Conservation (phyloP, 768 basidiomycete species). For the Auriscalpium vulgare region DNA sequence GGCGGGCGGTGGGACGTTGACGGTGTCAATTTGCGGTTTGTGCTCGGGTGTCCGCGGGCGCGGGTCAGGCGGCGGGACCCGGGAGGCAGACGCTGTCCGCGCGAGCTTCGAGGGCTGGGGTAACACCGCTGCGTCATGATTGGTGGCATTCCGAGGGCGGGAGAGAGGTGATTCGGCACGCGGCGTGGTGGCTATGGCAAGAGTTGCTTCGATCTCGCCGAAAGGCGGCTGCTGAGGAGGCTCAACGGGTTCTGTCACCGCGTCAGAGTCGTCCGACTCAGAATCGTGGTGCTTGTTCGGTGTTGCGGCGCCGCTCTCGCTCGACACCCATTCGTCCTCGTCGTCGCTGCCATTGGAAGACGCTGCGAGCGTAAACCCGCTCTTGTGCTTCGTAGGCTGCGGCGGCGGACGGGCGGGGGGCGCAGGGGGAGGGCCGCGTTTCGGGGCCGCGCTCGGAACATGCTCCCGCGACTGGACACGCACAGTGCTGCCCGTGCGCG, state of each 20-base stretch:
- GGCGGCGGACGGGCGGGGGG: neutral
- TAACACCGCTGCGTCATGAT: neutral
- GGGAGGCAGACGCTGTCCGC: conserved; percentile 6
- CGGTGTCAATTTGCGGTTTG: neutral
- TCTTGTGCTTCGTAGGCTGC: conserved; percentile 27
- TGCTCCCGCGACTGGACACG: conserved; percentile 13
- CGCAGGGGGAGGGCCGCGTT: conserved; percentile 1
- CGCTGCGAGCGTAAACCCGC: conserved; percentile 53
- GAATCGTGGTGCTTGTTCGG: conserved; percentile 34
- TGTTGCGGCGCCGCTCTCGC: conserved; percentile 67
- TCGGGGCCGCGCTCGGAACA: conserved; percentile 4
- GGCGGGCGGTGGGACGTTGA: neutral
- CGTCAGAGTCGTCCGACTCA: conserved; percentile 34
- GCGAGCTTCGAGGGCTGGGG: conserved; percentile 10
- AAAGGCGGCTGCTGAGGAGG: conserved; percentile 3
- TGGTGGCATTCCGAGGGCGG: conserved; percentile 16
- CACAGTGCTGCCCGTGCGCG: conserved; percentile 5
- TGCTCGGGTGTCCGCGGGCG: conserved; percentile 1
- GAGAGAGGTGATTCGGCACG: conserved; percentile 19
- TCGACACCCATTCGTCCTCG: conserved; percentile 74
- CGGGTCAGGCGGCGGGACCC: neutral
- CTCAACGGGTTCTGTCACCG: conserved; percentile 21
- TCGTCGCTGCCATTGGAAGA: conserved; percentile 39
- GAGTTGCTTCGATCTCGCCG: conserved; percentile 6
- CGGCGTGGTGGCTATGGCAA: conserved; percentile 21